These are phyloP conservation scores for Pleurotus sapidus DNA, from an alignment of 768 basidiomycete species.

Conservation along the genomic window DNA sequence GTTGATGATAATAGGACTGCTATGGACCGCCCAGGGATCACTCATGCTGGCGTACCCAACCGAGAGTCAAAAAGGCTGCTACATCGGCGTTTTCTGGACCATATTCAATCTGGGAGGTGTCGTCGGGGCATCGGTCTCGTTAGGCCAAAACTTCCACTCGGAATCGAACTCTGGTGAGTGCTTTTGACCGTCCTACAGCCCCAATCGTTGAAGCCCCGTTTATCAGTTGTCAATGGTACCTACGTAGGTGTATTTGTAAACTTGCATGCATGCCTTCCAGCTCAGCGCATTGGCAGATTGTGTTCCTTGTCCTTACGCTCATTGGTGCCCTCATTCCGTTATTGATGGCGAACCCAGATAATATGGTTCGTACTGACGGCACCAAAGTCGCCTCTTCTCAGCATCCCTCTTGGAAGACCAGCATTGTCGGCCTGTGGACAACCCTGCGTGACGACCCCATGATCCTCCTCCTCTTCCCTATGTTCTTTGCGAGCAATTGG, in stretches of 20 bases:
- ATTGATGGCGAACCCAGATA: slow-evolving; percentile 66
- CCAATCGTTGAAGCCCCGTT: not conserved
- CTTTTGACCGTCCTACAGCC: not conserved
- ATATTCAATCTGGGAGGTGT: slow-evolving; percentile 84
- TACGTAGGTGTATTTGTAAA: slow-evolving; percentile 45
- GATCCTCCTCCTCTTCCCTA: slow-evolving; percentile 80
- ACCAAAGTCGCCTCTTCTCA: slow-evolving; percentile 57
- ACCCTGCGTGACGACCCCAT: slow-evolving; percentile 67
- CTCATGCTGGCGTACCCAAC: slow-evolving; percentile 85
- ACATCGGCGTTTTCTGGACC: slow-evolving; percentile 79
- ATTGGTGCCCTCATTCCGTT: slow-evolving; percentile 68
- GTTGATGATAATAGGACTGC: slow-evolving; percentile 34
- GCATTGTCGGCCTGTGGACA: slow-evolving; percentile 66
- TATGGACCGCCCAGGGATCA: slow-evolving; percentile 86
- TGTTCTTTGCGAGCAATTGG: slow-evolving; percentile 83
- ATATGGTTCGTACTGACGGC: slow-evolving; percentile 73
- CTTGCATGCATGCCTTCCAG: not conserved
- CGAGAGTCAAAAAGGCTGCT: slow-evolving; percentile 72
- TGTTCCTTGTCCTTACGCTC: slow-evolving; percentile 67
- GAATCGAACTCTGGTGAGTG: slow-evolving; percentile 31
- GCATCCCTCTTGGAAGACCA: slow-evolving; percentile 80
- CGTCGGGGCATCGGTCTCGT: slow-evolving; percentile 72
- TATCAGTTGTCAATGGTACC: slow-evolving; percentile 63
- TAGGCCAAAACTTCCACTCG: slow-evolving; percentile 69
- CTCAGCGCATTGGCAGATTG: slow-evolving; percentile 47